These are phyloP conservation scores for Stenocarpella maydis DNA, from an alignment of 2,329 filamentous ascomycete species.

Conservation along the genomic window DNA sequence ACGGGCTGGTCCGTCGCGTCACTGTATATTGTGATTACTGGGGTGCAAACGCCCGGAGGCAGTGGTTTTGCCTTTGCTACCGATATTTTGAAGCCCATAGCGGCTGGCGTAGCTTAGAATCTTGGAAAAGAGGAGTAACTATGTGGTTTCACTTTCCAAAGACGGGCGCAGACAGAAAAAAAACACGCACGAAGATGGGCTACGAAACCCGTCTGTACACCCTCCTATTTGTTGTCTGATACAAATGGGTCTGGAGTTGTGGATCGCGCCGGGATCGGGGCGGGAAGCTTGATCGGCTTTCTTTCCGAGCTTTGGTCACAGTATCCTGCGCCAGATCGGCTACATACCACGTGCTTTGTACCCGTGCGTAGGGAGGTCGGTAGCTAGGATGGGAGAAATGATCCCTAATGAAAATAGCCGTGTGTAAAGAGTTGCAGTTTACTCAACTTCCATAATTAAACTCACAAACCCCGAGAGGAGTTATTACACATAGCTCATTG, in stretches of 20 bases:
- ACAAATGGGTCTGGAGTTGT: not conserved
- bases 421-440: no score
- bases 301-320: not conserved
- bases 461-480: no score
- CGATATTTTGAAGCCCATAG: conserved; percentile 31
- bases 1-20: conserved; percentile 50
- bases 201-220: not conserved
- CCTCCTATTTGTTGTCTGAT: not conserved
- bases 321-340: no score
- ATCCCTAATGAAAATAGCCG: no score
- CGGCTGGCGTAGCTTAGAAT: not conserved
- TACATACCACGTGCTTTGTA: no score
- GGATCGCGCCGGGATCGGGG: conserved; percentile 2
- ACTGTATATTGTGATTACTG: conserved; percentile 56
- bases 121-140: no score
- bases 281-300: not conserved
- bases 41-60: conserved; percentile 55
- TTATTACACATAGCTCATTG: no score
- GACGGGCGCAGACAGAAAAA: not conserved
- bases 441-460: no score
- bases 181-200: not conserved
- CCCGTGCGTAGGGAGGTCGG: no score
- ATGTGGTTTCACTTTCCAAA: not conserved
- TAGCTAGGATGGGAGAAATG: no score
- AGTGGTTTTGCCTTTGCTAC: conserved; percentile 49